phyloP scores from a whole-genome alignment of 2,329 filamentous ascomycete species.

The Grosmannia huntii region DNA sequence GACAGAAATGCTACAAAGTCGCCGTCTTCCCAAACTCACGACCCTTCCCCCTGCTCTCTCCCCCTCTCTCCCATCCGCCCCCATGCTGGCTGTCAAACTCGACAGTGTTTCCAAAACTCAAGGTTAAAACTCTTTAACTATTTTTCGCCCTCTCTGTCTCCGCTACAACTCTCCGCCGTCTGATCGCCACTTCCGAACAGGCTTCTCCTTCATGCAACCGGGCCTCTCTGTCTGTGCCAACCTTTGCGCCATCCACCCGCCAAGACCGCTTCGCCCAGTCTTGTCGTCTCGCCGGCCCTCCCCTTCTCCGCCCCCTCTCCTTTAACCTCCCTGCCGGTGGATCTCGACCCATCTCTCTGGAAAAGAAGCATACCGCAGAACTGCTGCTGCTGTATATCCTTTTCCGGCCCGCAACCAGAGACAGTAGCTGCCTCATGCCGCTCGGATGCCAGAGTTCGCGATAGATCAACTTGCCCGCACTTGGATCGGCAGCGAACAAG shows the following conservation, averaged over 20 bases:
- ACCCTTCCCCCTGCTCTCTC: neutral
- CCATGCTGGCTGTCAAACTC: constrained; percentile 30
- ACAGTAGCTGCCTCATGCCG: constrained; percentile 24
- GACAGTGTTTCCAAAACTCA: constrained; percentile 18
- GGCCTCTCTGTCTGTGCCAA: neutral
- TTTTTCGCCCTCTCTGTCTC: constrained; percentile 20
- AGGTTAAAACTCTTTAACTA: constrained; percentile 21
- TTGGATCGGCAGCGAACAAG: constrained; percentile 32
- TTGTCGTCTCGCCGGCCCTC: neutral
- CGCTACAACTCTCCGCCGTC: constrained; percentile 20
- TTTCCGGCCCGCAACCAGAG: constrained; percentile 2
- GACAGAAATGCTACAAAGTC: neutral
- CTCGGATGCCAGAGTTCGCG: constrained; percentile 40
- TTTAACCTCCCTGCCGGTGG: neutral
- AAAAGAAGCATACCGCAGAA: neutral
- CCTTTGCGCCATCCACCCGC: neutral
- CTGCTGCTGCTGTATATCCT: neutral
- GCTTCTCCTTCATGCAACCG: constrained; percentile 7
- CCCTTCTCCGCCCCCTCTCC: neutral
- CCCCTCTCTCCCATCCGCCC: neutral
- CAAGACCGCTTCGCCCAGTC: neutral
- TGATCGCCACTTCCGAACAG: constrained; percentile 16
- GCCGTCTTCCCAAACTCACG: neutral
- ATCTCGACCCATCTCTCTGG: neutral
- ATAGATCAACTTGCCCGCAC: constrained; percentile 38